A percentile compares a stretch with the other conserved stretches of the same genome.
Conservation (phyloP, 1,284 basidiomycete genomes). For the Ustilago lituana region DNA sequence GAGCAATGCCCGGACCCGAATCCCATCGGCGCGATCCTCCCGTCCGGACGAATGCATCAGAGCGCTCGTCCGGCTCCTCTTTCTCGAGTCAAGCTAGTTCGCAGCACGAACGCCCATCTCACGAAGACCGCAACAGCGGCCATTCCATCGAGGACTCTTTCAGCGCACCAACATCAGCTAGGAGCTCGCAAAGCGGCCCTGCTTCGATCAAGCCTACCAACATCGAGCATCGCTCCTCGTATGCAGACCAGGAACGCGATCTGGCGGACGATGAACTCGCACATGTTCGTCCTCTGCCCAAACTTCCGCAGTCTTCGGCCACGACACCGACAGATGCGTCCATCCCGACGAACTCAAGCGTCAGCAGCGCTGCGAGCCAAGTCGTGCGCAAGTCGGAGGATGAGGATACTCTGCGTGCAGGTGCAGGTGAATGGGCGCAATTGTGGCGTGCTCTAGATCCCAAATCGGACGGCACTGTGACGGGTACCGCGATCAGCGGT, state of each 20-base stretch:
- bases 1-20: conserved; percentile 8
- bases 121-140: conserved; percentile 35
- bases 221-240: conserved; percentile 18
- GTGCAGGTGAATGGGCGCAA: conserved; percentile 50
- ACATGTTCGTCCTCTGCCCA: conserved; percentile 52
- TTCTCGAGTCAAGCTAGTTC: conserved; percentile 47
- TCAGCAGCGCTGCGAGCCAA: not conserved
- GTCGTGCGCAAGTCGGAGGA: conserved; percentile 42
- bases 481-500: conserved; percentile 35
- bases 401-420: conserved; percentile 53
- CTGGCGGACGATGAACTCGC: conserved; percentile 53
- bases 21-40: conserved; percentile 29
- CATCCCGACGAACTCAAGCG: not conserved
- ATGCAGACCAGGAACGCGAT: conserved; percentile 31
- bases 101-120: conserved; percentile 18
- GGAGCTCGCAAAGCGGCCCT: conserved; percentile 56
- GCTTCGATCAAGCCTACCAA: conserved; percentile 17
- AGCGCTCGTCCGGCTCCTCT: conserved; percentile 59
- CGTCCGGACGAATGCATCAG: conserved; percentile 33
- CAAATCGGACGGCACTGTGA: conserved; percentile 17
- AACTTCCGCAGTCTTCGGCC: conserved; percentile 31
- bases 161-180: conserved; percentile 59
- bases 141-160: conserved; percentile 45
- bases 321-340: conserved; percentile 25
- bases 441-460: conserved; percentile 36